A percentile compares a stretch with the other conserved stretches of the same genome.
phyloP scores from a whole-genome alignment of 441 rosid genomes.

The Brassica hybrid region DNA sequence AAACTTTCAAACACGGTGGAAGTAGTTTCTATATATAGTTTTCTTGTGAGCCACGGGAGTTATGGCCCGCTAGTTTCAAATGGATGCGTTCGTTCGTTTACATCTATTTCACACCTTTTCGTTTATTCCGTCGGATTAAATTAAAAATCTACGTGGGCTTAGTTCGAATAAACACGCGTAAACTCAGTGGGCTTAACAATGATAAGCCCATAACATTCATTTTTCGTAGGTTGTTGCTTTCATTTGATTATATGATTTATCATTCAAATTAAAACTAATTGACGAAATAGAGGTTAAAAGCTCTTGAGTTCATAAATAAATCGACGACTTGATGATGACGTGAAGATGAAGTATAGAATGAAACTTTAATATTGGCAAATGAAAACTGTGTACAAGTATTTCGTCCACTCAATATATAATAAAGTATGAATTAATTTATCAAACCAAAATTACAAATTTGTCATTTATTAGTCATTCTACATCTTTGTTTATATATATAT shows the following conservation, averaged over 20 bases:
- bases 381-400: too few relatives aligned
- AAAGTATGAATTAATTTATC: not conserved
- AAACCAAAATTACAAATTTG: not conserved
- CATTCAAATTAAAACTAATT: too few relatives aligned
- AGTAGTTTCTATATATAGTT: conserved; percentile 12
- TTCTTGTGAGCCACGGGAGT: conserved; percentile 18
- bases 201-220: conserved; percentile 10
- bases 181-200: conserved; percentile 20
- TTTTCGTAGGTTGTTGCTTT: too few relatives aligned
- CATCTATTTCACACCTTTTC: conserved; percentile 33
- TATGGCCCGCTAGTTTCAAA: conserved; percentile 1
- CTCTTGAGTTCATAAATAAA: too few relatives aligned
- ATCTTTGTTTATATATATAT: not conserved
- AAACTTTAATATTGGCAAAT: too few relatives aligned
- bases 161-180: not conserved
- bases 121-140: conserved; percentile 8
- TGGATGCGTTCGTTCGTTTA: conserved; percentile 23
- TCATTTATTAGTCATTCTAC: not conserved
- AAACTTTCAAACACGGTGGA: not conserved
- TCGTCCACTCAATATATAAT: not conserved
- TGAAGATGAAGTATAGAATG: too few relatives aligned
- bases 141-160: not conserved
- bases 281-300: too few relatives aligned
- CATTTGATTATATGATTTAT: too few relatives aligned
- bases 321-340: too few relatives aligned